Evolutionary conservation across 345 rosid genomes (phyloP), one percentile per base, ranked within the genome.

Genomic region (Cochlearia excelsa): DNA sequence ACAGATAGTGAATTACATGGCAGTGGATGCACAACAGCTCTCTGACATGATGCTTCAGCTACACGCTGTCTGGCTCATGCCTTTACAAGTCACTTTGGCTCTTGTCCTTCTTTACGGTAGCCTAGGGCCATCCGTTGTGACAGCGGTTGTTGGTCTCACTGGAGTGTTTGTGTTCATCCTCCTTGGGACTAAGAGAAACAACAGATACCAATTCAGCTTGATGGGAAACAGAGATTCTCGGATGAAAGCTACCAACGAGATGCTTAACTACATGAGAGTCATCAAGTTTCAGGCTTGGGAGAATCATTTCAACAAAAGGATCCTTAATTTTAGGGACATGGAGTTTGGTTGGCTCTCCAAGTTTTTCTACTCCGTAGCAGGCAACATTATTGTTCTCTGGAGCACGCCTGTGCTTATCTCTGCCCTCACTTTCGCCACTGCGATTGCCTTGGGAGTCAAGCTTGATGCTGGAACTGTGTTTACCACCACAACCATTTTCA

Each of bases 221-320:
- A 88, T 88, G 98, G 65, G 57, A 34, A 79, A 83, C 52, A 83
- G 98, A 0, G 98, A 92, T 74, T 81, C 74, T 30, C 81, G 98
- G 58, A 92, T 92, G 96, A 88, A 92, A 74, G 95, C 95, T 4
- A 86, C 87, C 1, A 92, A 92, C 45, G 96, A 92, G 72, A 86
- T 92, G 95, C 88, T 92, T 1, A 92, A 82, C 28, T 82, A 84
- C 54, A 84, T 92, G 93, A 79, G 96, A 3, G 95, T 92, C 72
- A 92, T 92, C 54, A 92, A 88, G 75, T 88, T 92, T 73, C 98
- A 92, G 55, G 93, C 96, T 8, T 92, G 98, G 96, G 96, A 92
- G 72, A 80, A 83, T 26, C 96, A 92, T 74, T 92, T 88, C 80
- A 83, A 84, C 54, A 78, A 82, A 70, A 83, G 87, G 82, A 88